Evolutionary conservation across 257 asterid species (phyloP), one percentile per base, ranked within the genome.

Genomic region (Cordia subcordata): DNA sequence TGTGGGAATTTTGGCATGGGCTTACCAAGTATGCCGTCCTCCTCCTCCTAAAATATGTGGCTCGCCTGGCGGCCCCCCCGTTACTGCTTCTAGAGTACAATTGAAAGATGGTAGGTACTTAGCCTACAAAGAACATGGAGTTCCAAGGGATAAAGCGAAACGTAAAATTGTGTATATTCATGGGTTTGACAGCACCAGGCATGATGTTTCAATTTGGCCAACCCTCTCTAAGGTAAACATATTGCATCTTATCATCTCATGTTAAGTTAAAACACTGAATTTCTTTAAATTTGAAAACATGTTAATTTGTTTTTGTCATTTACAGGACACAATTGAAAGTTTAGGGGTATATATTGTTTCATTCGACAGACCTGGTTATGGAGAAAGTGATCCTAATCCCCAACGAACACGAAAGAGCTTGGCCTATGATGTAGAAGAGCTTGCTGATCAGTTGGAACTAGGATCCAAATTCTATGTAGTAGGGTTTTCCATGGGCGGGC

Each of bases 401-500:
- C 68, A 61, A 21, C 78, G 84, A 42, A 82, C 94, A 14, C 59
- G 77, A 44, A 68, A 77, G 78, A 85, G 91, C 72, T 73, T 80
- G 61, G 88, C 96, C 40, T 64, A 65, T 4, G 98, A 91, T 53
- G 68, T 91, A 12, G 94, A 85, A 60, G 88, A 88, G 75, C 87
- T 91, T 45, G 98, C 95, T 35, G 98, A 91, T 77, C 78, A 79
- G 61, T 77, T 91, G 77, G 95, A 79, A 23, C 73, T 91, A 46
- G 95, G 96, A 49, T 57, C 85, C 60, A 88, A 81, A 62, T 88
- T 92, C 72, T 81, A 88, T 62, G 72, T 84, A 15, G 58, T 73
- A 53, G 98, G 96, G 11, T 82, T 82, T 79, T 92, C 98, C 13
- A 67, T 88, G 94, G 98, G 98, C 1, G 98, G 96, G 21, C 90